Percentiles rank a stretch among this genome's conserved stretches.
phyloP scores from a whole-genome alignment of 129 eudicot genomes.

The Flaveria linearis region DNA sequence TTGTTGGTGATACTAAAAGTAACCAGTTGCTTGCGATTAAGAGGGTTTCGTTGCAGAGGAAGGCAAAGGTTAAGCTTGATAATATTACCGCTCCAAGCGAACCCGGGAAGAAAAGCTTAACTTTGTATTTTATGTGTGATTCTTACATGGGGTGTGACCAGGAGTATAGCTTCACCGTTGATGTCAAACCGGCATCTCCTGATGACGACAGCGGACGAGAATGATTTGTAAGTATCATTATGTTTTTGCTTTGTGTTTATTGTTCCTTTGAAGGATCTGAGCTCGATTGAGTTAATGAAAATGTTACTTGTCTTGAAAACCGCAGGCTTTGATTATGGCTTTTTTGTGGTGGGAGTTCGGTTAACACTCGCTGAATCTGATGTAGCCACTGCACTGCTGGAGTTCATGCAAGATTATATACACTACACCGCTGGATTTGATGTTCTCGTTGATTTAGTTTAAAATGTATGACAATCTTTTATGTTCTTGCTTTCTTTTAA shows the following conservation, averaged over 20 bases:
- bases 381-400: not conserved
- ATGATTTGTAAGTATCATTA: slow-evolving; percentile 28
- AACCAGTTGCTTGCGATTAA: slow-evolving; percentile 83
- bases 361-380: no score
- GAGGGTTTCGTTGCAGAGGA: slow-evolving; percentile 72
- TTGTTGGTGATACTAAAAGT: slow-evolving; percentile 76
- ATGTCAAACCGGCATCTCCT: slow-evolving; percentile 49
- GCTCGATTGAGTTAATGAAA: not conserved
- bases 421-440: not conserved
- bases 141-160: slow-evolving; percentile 94
- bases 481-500: not conserved
- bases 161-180: slow-evolving; percentile 71
- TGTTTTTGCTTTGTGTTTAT: not conserved
- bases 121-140: slow-evolving; percentile 85
- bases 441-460: not conserved
- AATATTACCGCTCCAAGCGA: slow-evolving; percentile 65
- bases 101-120: slow-evolving; percentile 58
- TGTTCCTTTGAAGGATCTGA: not conserved
- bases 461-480: not conserved
- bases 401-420: no score
- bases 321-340: slow-evolving; percentile 10
- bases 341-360: not conserved
- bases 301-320: not conserved
- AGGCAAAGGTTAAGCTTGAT: slow-evolving; percentile 69
- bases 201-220: slow-evolving; percentile 53